Evolutionary conservation across 495 filamentous ascomycete species (phyloP), one percentile per base, ranked within the genome.

Genomic region (Rusavskia elegans): DNA sequence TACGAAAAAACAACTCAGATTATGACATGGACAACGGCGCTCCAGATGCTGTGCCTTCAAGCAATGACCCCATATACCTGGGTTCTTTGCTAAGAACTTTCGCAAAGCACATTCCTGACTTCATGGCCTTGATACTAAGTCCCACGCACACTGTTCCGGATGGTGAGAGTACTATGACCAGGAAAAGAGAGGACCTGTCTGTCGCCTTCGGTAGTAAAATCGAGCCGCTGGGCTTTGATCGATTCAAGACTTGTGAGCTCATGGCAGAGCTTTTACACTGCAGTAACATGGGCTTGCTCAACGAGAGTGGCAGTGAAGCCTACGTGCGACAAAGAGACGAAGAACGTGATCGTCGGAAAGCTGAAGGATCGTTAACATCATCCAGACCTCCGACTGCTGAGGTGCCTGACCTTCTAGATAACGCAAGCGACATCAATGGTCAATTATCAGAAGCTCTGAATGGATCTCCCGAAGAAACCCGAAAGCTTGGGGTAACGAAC

Each of bases 1-100:
- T 99, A 60, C 79, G 92, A 48, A 99, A 99, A 70, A 99, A 99
- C 61, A 99, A 99, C 61, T 97, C 93, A 0, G 92, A 99, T 65
- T 99, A 99, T 61, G 92, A 99, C 58, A 84, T 89, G 3, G 93
- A 97, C 56, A 82, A 85, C 55, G 76, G 85, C 42, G 73, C 82
- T 45, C 80, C 85, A 36, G 83, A 88, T 54, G 76, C 84, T 10
- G 67, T 78, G 49, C 88, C 89, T 3, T 86, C 86, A 11, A 83
- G 79, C 57, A 83, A 85, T 46, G 92, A 99, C 61, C 93, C 92
- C 5, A 99, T 99, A 51, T 99, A 97, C 59, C 83, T 99, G 6
- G 92, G 92, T 14, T 87, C 82, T 21, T 72, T 97, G n/a, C 80
- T 99, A 27, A 81, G 93, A 40, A 73, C 87, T 35, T 99, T 97